Percentiles rank a stretch among this genome's conserved stretches.
These are phyloP conservation scores for Microthyrium microscopicum DNA, from an alignment of 2,329 filamentous ascomycete species.

Conservation along the genomic window DNA sequence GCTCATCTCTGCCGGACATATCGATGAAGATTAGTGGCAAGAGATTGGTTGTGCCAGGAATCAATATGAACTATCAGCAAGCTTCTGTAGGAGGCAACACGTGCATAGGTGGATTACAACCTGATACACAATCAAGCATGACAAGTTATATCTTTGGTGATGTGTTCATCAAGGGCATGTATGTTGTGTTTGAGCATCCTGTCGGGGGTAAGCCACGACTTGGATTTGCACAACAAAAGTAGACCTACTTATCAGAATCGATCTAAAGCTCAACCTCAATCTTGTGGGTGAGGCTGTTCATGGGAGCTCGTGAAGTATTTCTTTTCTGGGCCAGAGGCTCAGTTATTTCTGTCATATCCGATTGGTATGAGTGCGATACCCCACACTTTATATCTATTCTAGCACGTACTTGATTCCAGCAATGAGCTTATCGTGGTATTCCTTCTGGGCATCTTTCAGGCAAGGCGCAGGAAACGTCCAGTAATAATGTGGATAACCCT, in stretches of 20 bases:
- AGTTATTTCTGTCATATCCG: background rate
- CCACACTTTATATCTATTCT: no score
- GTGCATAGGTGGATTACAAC: conserved; percentile 68
- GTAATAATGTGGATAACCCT: conserved; percentile 21
- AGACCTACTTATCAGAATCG: no score
- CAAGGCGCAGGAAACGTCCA: conserved; percentile 19
- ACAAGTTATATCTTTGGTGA: conserved; percentile 57
- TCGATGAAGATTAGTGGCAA: conserved; percentile 1
- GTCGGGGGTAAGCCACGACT: background rate
- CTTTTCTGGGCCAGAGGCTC: no score
- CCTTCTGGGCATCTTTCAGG: conserved; percentile 13
- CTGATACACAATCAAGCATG: conserved; percentile 34
- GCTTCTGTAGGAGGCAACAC: no score
- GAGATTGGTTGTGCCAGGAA: conserved; percentile 1
- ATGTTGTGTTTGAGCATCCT: conserved; percentile 49
- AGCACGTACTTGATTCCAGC: conserved; percentile 15
- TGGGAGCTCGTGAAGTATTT: no score
- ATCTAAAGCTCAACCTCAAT: no score
- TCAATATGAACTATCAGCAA: conserved; percentile 6
- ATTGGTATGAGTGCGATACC: background rate
- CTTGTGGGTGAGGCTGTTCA: no score
- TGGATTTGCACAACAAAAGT: conserved; percentile 1
- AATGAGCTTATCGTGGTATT: conserved; percentile 13
- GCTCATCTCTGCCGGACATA: conserved; percentile 4
- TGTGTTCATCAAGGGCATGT: conserved; percentile 61